phyloP scores from a whole-genome alignment of 2,329 filamentous ascomycete genomes.

The Colletotrichum costaricense region DNA sequence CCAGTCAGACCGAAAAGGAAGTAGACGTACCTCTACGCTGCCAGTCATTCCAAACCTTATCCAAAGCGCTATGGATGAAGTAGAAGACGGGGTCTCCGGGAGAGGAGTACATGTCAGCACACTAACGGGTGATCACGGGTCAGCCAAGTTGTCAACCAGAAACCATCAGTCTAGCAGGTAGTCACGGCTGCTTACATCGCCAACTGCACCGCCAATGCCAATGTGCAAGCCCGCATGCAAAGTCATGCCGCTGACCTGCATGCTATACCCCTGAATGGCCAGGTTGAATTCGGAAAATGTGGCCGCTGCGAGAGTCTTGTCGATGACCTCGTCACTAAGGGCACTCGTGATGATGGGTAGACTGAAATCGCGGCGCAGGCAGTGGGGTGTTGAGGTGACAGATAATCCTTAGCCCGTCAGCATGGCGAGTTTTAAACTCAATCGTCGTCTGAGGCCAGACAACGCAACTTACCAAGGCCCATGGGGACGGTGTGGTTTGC shows the following conservation, averaged over 20 bases:
- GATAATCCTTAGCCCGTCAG: background rate
- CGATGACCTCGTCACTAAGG: background rate
- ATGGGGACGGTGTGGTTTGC: background rate
- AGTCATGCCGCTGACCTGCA: background rate
- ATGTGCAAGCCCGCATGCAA: background rate
- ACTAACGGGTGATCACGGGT: background rate
- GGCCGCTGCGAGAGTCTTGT: background rate
- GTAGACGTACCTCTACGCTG: background rate
- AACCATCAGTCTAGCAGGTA: background rate
- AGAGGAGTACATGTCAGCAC: background rate
- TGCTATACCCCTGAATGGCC: background rate
- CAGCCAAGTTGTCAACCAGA: background rate
- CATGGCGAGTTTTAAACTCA: background rate
- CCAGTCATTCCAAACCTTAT: background rate
- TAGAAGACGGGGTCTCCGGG: background rate
- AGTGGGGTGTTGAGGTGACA: background rate
- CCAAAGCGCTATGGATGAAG: background rate
- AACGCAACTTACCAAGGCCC: background rate
- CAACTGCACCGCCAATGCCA: background rate
- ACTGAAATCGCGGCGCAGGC: conserved; percentile 19
- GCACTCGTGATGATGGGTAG: conserved; percentile 1
- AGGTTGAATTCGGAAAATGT: background rate
- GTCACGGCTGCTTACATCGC: background rate
- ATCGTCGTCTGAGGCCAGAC: background rate
- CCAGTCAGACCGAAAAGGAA: background rate